Evolutionary conservation across 768 basidiomycete genomes (phyloP), one percentile per base, ranked within the genome.

Genomic region (Rhodotorula taiwanensis): DNA sequence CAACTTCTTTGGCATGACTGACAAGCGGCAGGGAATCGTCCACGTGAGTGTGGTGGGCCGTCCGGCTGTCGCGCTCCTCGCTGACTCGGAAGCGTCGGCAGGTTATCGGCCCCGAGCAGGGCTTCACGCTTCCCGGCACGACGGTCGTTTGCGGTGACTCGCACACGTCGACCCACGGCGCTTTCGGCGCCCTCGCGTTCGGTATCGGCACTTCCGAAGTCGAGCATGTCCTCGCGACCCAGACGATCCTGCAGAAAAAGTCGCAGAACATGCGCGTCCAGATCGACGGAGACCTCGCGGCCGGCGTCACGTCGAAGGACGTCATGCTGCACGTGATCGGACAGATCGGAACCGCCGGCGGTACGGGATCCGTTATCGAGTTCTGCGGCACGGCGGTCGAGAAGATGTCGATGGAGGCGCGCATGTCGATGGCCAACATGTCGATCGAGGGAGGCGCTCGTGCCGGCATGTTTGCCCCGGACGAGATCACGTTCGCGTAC

Each of bases 181-280:
- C 90, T 4, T 93, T 93, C 73, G 90, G 90, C 51, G 89, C 90
- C 51, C 81, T 93, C 65, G 90, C 90, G 0, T 93, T 92, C 72
- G 90, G 90, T 64, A 92, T 93, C 71, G 90, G 90, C 44, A 93
- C 90, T 18, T 91, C 89, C 53, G 89, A 93, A 74, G 90, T 93
- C 71, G 90, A 93, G 74, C 90, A 93, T 74, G 90, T 92, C 68
- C 84, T 93, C 52, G 90, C 90, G 20, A 93, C 90, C 13, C 90
- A 93, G 76, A 89, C 88, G 52, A 79, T 93, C 27, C 78, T 89
- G 66, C 90, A 93, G 77, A 84, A 81, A 74, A 90, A 91, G 76
- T 83, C 83, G 58, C 90, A 90, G 79, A 93, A 92, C 78, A 91
- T 93, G 89, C 84, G 87, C 49, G 87, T 93, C 71, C 84, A 83